Percentiles rank a stretch among this genome's conserved stretches.
Evolutionary conservation across 192 early-diverging fungal species (phyloP).

Genomic region (Gigaspora rosea): DNA sequence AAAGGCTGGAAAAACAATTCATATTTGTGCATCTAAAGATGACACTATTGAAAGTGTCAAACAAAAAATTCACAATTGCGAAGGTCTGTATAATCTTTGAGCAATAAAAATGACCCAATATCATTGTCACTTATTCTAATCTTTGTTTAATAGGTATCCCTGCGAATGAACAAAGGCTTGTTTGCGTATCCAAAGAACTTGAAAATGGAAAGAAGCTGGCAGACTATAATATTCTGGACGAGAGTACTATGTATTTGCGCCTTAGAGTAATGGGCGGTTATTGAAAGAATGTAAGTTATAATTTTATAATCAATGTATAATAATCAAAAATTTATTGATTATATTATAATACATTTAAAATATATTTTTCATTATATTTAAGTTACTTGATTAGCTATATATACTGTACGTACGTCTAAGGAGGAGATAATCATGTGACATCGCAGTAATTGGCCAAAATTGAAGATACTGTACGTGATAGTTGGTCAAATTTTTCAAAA

Average conservation of each 20-base stretch:
- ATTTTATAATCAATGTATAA: too few relatives aligned
- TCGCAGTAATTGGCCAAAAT: too few relatives aligned
- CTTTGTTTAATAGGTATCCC: neutral
- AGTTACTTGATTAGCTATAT: too few relatives aligned
- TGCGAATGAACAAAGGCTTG: neutral
- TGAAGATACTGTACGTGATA: too few relatives aligned
- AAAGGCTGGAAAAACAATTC: constrained; percentile 92
- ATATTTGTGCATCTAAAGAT: constrained; percentile 74
- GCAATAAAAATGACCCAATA: too few relatives aligned
- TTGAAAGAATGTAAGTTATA: neutral
- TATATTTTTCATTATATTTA: too few relatives aligned
- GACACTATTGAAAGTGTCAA: constrained; percentile 77
- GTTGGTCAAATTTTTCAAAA: too few relatives aligned
- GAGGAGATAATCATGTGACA: too few relatives aligned
- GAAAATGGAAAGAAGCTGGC: neutral
- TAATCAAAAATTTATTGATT: too few relatives aligned
- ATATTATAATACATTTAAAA: too few relatives aligned
- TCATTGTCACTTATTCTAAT: neutral
- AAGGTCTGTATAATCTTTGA: constrained; percentile 1
- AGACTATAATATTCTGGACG: neutral
- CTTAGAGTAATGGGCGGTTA: neutral
- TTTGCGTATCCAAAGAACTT: neutral
- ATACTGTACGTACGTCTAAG: too few relatives aligned
- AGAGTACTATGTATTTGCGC: neutral
- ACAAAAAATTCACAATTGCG: constrained; percentile 60